phyloP scores from a whole-genome alignment of 2,329 filamentous ascomycete species.

The Escovopsis sp. region DNA sequence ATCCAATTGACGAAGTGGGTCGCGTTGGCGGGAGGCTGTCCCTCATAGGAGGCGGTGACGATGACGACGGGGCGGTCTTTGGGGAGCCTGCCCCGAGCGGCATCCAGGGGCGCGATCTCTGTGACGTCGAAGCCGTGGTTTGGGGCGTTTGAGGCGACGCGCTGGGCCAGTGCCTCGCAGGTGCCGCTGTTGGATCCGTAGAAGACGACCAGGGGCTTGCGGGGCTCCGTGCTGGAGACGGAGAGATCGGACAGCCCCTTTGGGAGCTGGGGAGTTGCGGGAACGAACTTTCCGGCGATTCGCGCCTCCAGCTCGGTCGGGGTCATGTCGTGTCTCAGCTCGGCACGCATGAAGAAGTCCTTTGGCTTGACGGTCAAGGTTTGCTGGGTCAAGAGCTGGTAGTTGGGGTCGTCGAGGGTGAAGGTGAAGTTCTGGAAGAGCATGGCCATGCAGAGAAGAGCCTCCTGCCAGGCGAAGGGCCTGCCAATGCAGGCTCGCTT shows the following conservation, averaged over 20 bases:
- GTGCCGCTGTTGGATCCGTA: conserved; percentile 66
- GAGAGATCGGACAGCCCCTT: background rate
- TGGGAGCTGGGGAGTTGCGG: conserved; percentile 1
- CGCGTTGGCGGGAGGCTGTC: conserved; percentile 60
- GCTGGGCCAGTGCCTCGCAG: conserved; percentile 54
- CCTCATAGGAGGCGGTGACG: conserved; percentile 60
- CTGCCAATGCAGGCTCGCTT: conserved; percentile 57
- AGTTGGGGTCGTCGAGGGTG: conserved; percentile 43
- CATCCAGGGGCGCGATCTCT: conserved; percentile 43
- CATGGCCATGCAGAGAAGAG: conserved; percentile 44
- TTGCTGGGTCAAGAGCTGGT: conserved; percentile 38
- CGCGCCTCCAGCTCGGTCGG: conserved; percentile 32
- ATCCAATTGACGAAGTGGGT: conserved; percentile 55
- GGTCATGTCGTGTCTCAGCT: conserved; percentile 33
- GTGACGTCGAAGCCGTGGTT: conserved; percentile 43
- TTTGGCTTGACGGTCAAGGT: conserved; percentile 50
- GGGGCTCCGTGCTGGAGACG: conserved; percentile 3
- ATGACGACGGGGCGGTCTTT: conserved; percentile 48
- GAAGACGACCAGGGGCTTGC: conserved; percentile 44
- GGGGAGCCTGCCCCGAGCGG: conserved; percentile 44
- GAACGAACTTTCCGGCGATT: conserved; percentile 20
- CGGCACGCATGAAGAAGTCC: conserved; percentile 46
- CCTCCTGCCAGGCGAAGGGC: conserved; percentile 63
- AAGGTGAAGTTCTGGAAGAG: conserved; percentile 61
- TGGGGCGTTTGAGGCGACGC: conserved; percentile 43